Conservation (phyloP, 1,139 yeast species). For the Blastobotrys apis region DNA sequence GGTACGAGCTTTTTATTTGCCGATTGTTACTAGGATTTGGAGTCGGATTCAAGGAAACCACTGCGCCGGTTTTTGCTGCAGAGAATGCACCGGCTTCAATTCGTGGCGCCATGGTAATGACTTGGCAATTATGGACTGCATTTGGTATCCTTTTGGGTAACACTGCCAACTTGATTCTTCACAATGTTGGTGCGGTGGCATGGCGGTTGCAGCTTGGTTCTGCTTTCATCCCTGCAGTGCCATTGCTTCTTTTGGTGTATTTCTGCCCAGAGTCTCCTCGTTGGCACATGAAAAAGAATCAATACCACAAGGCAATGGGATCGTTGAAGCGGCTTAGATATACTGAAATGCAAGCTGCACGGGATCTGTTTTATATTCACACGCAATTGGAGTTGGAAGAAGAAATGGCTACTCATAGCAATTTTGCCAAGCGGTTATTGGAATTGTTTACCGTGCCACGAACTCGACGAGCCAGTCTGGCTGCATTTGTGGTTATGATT, state of each 20-base stretch:
- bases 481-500: conserved; percentile 75
- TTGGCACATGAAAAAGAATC: conserved; percentile 59
- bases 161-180: conserved; percentile 59
- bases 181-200: conserved; percentile 42
- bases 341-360: conserved; percentile 58
- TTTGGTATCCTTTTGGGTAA: conserved; percentile 80
- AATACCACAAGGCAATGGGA: conserved; percentile 53
- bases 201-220: conserved; percentile 24
- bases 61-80: conserved; percentile 80
- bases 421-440: conserved; percentile 30
- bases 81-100: conserved; percentile 72
- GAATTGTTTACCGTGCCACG: conserved; percentile 63
- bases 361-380: conserved; percentile 72
- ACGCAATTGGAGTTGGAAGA: conserved; percentile 60
- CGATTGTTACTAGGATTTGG: conserved; percentile 72
- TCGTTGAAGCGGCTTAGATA: conserved; percentile 49
- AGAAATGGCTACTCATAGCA: conserved; percentile 35
- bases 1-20: conserved; percentile 73
- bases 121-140: conserved; percentile 86
- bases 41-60: conserved; percentile 72
- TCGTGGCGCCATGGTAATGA: conserved; percentile 76
- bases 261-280: conserved; percentile 50
- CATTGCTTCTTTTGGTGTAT: conserved; percentile 21
- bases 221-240: conserved; percentile 32
- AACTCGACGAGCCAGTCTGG: conserved; percentile 74